Percentiles rank a stretch among this genome's conserved stretches.
These are phyloP conservation scores for Ganoderma lingzhi DNA, from an alignment of 1,284 basidiomycete species.

Conservation along the genomic window DNA sequence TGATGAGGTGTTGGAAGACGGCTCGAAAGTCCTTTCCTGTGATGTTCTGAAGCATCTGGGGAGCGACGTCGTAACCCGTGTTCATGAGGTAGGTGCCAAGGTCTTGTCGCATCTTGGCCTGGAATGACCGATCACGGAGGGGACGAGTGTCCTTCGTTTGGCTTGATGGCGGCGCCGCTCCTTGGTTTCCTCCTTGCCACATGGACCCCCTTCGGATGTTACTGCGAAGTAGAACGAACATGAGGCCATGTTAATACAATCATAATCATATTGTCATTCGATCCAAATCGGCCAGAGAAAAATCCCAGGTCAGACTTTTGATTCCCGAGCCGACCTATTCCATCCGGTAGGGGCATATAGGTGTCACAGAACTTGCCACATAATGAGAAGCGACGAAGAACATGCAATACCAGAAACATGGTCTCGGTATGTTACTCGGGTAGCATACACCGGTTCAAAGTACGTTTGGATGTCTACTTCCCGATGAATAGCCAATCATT, in stretches of 20 bases:
- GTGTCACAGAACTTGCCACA: not conserved
- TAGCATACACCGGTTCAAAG: too few species aligned
- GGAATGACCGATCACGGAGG: conserved; percentile 75
- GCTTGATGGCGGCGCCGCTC: conserved; percentile 54
- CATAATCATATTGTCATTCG: not conserved
- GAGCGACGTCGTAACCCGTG: conserved; percentile 70
- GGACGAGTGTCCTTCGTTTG: conserved; percentile 78
- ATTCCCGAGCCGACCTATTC: too few species aligned
- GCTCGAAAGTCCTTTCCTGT: conserved; percentile 84
- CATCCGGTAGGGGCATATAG: too few species aligned
- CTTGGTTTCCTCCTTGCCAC: conserved; percentile 60
- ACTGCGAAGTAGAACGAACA: conserved; percentile 24
- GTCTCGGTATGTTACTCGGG: not conserved
- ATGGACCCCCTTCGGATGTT: conserved; percentile 75
- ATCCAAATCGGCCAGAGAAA: too few species aligned
- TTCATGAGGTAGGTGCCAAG: conserved; percentile 73
- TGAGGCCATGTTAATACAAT: not conserved
- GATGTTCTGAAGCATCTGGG: conserved; percentile 74
- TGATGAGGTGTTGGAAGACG: conserved; percentile 82
- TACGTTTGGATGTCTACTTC: not conserved
- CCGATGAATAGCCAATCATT: not conserved
- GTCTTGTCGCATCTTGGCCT: conserved; percentile 78
- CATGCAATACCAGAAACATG: not conserved
- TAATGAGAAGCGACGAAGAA: not conserved
- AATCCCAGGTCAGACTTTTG: too few species aligned